Evolutionary conservation across 805 yeast species (phyloP), one percentile per base, ranked within the genome.

Genomic region (Candida sakaeoensis): DNA sequence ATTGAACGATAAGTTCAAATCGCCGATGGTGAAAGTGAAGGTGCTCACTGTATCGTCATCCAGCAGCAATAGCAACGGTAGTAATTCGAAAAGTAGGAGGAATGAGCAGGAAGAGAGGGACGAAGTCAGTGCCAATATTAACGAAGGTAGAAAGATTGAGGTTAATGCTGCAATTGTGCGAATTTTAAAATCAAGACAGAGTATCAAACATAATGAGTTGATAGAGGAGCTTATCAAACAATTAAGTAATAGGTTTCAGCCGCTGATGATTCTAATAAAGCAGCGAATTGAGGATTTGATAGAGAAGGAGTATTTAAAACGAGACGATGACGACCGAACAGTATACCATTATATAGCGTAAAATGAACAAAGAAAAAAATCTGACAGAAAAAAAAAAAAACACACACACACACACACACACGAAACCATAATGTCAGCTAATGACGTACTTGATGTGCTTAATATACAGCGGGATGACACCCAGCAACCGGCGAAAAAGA

Each of bases 161-260:
- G 67, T 84, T 2, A 93, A 86, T 54, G 95, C 96, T 1, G 93
- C 95, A 0, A 75, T 89, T 41, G 95, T 89, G 4, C 71, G 96
- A 37, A 78, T 82, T n/a, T 81, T 89, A 91, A 89, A 89, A 61
- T 73, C 86, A 1, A 66, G 89, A 24, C 82, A 79, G 49, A 60
- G 70, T 1, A 49, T 82, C 40, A 66, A 58, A 18, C 91, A 85
- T 54, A 79, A 78, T 48, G 82, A 81, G 28, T 66, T 89, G 39
- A 65, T 85, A n/a, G 74, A 71, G 24, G 89, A 82, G 49, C 77
- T 80, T 4, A 70, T 82, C 16, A 72, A 73, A 36, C 84, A 77
- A 45, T 64, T 88, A 35, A 58, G 68, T 16, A 65, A 69, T 28
- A 65, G 93, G 44, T 90, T 89, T 58, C 75, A 74, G 37, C 89